These are phyloP conservation scores for Saccharomycopsis phalli DNA, from an alignment of 1,139 yeast species.

Conservation along the genomic window DNA sequence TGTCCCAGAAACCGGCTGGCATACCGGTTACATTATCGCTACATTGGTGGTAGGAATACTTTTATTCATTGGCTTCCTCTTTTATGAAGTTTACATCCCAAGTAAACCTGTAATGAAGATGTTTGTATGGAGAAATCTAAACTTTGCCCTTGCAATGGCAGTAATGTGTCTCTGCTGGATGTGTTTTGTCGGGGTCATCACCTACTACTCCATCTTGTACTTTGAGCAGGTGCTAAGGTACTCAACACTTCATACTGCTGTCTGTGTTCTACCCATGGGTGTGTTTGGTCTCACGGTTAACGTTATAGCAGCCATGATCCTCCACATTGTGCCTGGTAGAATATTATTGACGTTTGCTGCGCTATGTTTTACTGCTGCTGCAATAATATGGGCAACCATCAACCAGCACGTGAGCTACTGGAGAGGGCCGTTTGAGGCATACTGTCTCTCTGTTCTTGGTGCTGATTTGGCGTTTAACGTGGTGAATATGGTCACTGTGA, in stretches of 20 bases:
- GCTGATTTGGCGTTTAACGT: constrained; percentile 39
- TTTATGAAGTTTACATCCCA: constrained; percentile 33
- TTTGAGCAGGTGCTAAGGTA: constrained; percentile 32
- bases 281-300: constrained; percentile 32
- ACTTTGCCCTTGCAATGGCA: constrained; percentile 32
- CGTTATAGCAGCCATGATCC: constrained; percentile 34
- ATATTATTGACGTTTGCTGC: constrained; percentile 30
- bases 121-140: constrained; percentile 31
- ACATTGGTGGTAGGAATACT: constrained; percentile 32
- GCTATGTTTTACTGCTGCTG: constrained; percentile 28
- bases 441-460: constrained; percentile 33
- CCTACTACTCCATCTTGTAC: constrained; percentile 32
- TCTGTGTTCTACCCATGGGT: constrained; percentile 33
- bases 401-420: constrained; percentile 30
- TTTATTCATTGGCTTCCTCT: constrained; percentile 29
- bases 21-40: constrained; percentile 37
- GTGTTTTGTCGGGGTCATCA: constrained; percentile 32
- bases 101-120: constrained; percentile 38
- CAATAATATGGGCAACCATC: constrained; percentile 35
- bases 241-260: constrained; percentile 33
- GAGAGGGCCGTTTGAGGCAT: constrained; percentile 36
- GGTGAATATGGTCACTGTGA: constrained; percentile 33
- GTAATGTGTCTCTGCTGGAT: constrained; percentile 32
- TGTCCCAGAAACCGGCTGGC: constrained; percentile 34
- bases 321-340: constrained; percentile 35